Evolutionary conservation across 2,329 filamentous ascomycete genomes (phyloP).

Genomic region (Clathrospora elynae): DNA sequence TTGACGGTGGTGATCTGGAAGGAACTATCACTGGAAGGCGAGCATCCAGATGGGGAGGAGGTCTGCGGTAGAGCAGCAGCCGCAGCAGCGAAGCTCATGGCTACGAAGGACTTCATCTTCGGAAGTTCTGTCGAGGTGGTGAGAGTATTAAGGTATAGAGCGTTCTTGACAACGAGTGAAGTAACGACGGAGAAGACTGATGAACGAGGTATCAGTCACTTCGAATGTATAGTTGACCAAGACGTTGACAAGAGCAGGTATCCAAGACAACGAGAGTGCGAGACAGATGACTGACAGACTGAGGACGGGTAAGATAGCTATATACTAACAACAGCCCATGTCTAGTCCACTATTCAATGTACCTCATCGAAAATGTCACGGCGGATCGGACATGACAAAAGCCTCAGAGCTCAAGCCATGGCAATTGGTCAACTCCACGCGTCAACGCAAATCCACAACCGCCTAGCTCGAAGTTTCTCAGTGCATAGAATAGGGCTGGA

Average conservation of each 20-base stretch:
- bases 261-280: slow-evolving; percentile 36
- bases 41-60: slow-evolving; percentile 59
- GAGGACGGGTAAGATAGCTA: slow-evolving; percentile 32
- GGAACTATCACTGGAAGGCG: slow-evolving; percentile 55
- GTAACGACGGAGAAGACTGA: slow-evolving; percentile 40
- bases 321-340: slow-evolving; percentile 30
- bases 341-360: slow-evolving; percentile 23
- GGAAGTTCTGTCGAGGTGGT: slow-evolving; percentile 13
- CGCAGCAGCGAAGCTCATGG: slow-evolving; percentile 38
- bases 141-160: slow-evolving; percentile 13
- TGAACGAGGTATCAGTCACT: slow-evolving; percentile 47
- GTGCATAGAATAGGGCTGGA: slow-evolving; percentile 31
- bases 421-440: slow-evolving; percentile 35
- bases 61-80: slow-evolving; percentile 36
- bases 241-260: slow-evolving; percentile 22
- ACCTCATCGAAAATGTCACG: slow-evolving; percentile 31
- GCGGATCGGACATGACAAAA: slow-evolving; percentile 25
- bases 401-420: slow-evolving; percentile 25
- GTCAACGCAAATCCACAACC: slow-evolving; percentile 31
- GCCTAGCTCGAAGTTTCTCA: slow-evolving; percentile 29
- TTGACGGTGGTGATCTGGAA: slow-evolving; percentile 66
- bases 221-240: slow-evolving; percentile 10
- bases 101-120: slow-evolving; percentile 41
- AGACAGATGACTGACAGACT: slow-evolving; percentile 18
- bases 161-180: slow-evolving; percentile 19